Base-by-base conservation (phyloP, 331 rosid genomes). In the Arachis monticola region DNA sequence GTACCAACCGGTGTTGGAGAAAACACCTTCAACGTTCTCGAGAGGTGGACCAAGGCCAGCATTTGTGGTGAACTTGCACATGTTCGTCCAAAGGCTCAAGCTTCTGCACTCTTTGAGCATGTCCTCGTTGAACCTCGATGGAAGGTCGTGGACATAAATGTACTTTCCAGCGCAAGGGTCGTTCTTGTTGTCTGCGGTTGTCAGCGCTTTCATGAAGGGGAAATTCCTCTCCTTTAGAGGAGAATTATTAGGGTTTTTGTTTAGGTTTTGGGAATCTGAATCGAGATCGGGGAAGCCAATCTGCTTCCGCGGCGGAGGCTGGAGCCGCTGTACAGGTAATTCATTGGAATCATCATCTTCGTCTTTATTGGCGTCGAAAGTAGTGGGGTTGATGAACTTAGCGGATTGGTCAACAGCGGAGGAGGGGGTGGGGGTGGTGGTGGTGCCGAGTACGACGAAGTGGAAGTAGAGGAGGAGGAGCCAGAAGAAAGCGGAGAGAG, bases 11-110 rank as follows among this genome's bases (percentile, higher is more conserved):
- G 86, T 88, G 67, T 92, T 76, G 0, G 92, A 86, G 77, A 95
- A 95, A 52, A 92, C 99, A 5, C 91, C 93, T 60, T 90, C 89
- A 5, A 78, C 83, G 67, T 92, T 92, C 79, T 90, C 96, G 5
- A 95, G 88, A 0, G 97, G 99, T 0, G 97, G 99, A 27, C 99
- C 97, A 46, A 95, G 92, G 62, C 99, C 99, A 1, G 93, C 90
- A 76, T 95, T 95, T 12, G 90, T 86, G 0, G 96, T 90, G 82
- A 92, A 95, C 90, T 95, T 95, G 45, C 99, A 95, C 99, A 95
- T 95, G 75, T 95, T 95, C 13, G 97, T 95, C 99, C 97, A 95
- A 31, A 74, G 83, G 59, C 96, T 90, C 31, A 95, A 46, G 64
- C 76, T 83, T 77, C 76, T 81, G 74, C 99, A 95, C 65, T 92